Base-by-base conservation (phyloP, 2,329 filamentous ascomycete species). In the Pseudogymnoascus pannorum region DNA sequence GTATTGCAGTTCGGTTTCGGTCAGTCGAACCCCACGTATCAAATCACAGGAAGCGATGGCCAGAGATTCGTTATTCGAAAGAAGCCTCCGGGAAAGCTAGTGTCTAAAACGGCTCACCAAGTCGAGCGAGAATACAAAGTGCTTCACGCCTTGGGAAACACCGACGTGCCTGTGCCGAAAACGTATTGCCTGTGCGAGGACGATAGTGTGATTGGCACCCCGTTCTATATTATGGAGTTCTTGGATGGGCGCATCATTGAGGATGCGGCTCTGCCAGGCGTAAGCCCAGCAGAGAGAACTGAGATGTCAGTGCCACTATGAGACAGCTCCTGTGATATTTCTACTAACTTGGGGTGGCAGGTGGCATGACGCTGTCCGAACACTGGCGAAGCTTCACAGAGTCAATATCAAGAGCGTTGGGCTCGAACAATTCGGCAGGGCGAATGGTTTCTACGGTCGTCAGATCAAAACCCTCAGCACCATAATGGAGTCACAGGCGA, bases 151-250 rank as follows among this genome's bases (percentile, higher is more conserved):
- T 81, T 97, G 31, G 84, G 86, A 65, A 78, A 76, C 60, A 95
- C 91, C 18, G 86, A 90, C 72, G 92, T 97, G 7, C 90, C 92
- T 0, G 91, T 96, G 0, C 94, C 94, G 4, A 87, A 83, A 73
- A 85, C 91, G 9, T 88, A 91, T 73, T 88, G 87, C 70, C 82
- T 97, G 16, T 99, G 94, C 76, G 88, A 95, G 74, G 92, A 97
- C 75, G 78, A 80, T 40, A 77, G 75, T 62, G 80, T 97, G 36
- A 80, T 97, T 65, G 94, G 92, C 61, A 97, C 92, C 6, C 84
- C 92, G 5, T 99, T 97, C 75, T 97, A 99, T 77, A 87, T 97
- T 71, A 97, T 99, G 94, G 87, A 91, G 73, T 97, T 94, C 73
- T 81, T 97, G 64, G 89, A 96, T 71, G 94, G 94, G 18, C 87